These are phyloP conservation scores for Paraleonurus japonicus DNA, from an alignment of 257 asterid genomes.

Conservation along the genomic window DNA sequence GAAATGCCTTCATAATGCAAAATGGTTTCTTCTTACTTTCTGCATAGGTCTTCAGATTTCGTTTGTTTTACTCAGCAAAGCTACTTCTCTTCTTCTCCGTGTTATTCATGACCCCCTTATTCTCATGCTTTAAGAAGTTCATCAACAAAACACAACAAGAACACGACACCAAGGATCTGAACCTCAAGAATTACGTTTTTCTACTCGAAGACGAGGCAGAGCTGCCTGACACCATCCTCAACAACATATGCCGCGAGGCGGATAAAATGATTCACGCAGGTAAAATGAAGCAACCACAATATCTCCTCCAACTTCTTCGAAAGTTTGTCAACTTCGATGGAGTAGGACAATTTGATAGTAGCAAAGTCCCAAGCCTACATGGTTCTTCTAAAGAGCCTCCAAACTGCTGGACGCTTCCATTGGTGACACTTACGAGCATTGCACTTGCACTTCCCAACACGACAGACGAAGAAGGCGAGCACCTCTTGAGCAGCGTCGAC, in stretches of 20 bases:
- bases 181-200: neutral
- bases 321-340: constrained; percentile 16
- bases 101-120: neutral
- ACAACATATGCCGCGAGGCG: constrained; percentile 14
- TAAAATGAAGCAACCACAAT: constrained; percentile 14
- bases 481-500: constrained; percentile 21
- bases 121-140: neutral
- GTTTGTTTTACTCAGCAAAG: neutral
- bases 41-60: neutral
- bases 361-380: neutral
- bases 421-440: constrained; percentile 37
- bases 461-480: neutral
- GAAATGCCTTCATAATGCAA: neutral
- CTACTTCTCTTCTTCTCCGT: neutral
- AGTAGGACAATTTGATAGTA: constrained; percentile 19
- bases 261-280: constrained; percentile 21
- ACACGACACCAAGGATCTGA: neutral
- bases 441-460: constrained; percentile 18
- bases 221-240: neutral
- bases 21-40: neutral
- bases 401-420: constrained; percentile 32
- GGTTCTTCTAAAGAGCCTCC: constrained; percentile 22
- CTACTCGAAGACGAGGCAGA: constrained; percentile 4
- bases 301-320: neutral
- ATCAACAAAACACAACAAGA: neutral